Evolutionary conservation across 345 rosid genomes (phyloP), one percentile per base, ranked within the genome.

Genomic region (Eucalyptus curtisii): DNA sequence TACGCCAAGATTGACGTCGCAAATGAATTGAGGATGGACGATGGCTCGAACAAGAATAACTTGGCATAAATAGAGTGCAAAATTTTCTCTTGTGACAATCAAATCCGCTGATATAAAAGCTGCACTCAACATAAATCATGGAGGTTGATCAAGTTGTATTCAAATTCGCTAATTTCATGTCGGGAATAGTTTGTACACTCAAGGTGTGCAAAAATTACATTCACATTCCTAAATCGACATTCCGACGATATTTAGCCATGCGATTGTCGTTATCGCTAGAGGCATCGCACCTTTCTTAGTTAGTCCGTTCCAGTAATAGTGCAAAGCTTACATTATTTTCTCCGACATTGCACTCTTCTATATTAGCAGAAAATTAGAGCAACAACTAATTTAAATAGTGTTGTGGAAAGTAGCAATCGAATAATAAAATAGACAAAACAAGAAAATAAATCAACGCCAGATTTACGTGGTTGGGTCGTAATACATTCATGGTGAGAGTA

Each of bases 371-470:
- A 49, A 49, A 49, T 49, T 49, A 49, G 20, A 49, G 8, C 20
- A 16, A 49, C 3, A 1, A 49, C 20, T 49, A 49, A 49, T 49
- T 49, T 49, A 49, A 49, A 49, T 49, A 49, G 53, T 49, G 20
- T 49, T 49, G 8, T 3, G 20, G 53, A 49, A 49, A 49, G 53
- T 49, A 49, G 8, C 20, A 49, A 49, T 49, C 20, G 0, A 6
- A 16, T 6, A 49, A 49, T 15, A 15, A 49, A 49, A 49, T 16
- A 49, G 53, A 49, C 1, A 49, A 0, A 49, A 49, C 52, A 15
- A 49, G 1, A 49, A 49, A 16, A 49, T 15, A 49, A 49, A 49
- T 6, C 0, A 49, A 49, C 1, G 1, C 20, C 0, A 49, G 8
- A 49, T 49, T 49, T 49, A 49, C 0, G 7, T 49, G 53, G 3